A percentile compares a stretch with the other conserved stretches of the same genome.
These are phyloP conservation scores for Amanita thiersii DNA, from an alignment of 768 basidiomycete genomes.

Conservation along the genomic window DNA sequence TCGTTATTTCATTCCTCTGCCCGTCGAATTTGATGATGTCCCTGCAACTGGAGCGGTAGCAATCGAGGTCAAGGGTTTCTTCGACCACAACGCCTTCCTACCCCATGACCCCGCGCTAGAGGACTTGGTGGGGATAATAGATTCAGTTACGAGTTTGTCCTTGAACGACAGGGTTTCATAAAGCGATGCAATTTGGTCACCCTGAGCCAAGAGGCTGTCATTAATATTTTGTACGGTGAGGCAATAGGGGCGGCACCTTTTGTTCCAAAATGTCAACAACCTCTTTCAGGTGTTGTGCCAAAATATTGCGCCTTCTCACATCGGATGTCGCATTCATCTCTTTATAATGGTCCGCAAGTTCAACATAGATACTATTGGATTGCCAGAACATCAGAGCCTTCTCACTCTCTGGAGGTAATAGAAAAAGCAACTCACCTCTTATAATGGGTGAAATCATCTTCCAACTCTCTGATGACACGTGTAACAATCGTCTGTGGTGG, in stretches of 20 bases:
- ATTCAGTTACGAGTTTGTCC: constrained; percentile 40
- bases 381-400: constrained; percentile 4
- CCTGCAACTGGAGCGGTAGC: too few species aligned
- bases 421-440: constrained; percentile 60
- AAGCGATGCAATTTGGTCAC: constrained; percentile 88
- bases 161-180: constrained; percentile 78
- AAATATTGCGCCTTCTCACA: constrained; percentile 71
- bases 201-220: constrained; percentile 35
- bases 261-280: constrained; percentile 89
- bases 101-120: background rate
- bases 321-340: constrained; percentile 79
- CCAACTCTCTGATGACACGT: constrained; percentile 78
- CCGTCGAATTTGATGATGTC: too few species aligned
- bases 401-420: constrained; percentile 3
- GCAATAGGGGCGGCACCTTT: constrained; percentile 47
- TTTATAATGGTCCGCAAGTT: constrained; percentile 91
- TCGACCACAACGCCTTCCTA: constrained; percentile 3
- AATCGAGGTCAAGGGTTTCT: too few species aligned
- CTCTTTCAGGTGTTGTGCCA: constrained; percentile 83
- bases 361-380: constrained; percentile 86
- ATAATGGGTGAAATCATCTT: constrained; percentile 93
- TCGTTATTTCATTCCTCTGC: too few species aligned
- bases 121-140: background rate
- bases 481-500: constrained; percentile 87
- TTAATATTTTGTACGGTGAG: background rate